These are phyloP conservation scores for Rhynchosporium agropyri DNA, from an alignment of 2,329 filamentous ascomycete species.

Conservation along the genomic window DNA sequence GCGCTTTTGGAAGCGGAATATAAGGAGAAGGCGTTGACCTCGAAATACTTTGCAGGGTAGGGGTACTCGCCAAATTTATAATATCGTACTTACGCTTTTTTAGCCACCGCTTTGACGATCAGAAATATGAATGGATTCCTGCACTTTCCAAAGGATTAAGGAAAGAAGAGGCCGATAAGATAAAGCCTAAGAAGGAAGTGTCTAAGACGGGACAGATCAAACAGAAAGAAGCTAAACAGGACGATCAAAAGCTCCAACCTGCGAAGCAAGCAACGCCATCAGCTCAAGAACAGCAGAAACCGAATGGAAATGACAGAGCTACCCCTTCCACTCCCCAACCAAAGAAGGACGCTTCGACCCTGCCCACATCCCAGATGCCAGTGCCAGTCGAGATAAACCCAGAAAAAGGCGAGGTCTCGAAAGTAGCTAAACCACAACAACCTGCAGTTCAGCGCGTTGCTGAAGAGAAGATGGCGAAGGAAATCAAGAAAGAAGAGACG, in stretches of 20 bases:
- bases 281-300: slow-evolving; percentile 13
- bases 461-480: slow-evolving; percentile 34
- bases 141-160: slow-evolving; percentile 23
- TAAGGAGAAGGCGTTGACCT: slow-evolving; percentile 52
- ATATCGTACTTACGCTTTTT: neutral
- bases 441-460: slow-evolving; percentile 17
- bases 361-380: slow-evolving; percentile 6
- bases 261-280: slow-evolving; percentile 1
- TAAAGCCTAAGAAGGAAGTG: slow-evolving; percentile 14
- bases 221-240: slow-evolving; percentile 5
- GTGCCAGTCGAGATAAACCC: neutral
- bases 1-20: slow-evolving; percentile 63
- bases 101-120: slow-evolving; percentile 49
- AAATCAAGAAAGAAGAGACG: slow-evolving; percentile 28
- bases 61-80: slow-evolving; percentile 30
- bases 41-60: slow-evolving; percentile 57
- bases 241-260: slow-evolving; percentile 3
- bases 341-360: slow-evolving; percentile 8
- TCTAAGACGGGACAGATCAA: neutral
- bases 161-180: neutral
- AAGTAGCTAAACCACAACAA: slow-evolving; percentile 13
- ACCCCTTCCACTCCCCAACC: neutral
- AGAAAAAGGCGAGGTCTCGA: neutral
- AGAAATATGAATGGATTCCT: slow-evolving; percentile 44
- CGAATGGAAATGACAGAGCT: slow-evolving; percentile 1